Evolutionary conservation across 306 rosid genomes (phyloP).

Genomic region (Vachellia pachyceras): DNA sequence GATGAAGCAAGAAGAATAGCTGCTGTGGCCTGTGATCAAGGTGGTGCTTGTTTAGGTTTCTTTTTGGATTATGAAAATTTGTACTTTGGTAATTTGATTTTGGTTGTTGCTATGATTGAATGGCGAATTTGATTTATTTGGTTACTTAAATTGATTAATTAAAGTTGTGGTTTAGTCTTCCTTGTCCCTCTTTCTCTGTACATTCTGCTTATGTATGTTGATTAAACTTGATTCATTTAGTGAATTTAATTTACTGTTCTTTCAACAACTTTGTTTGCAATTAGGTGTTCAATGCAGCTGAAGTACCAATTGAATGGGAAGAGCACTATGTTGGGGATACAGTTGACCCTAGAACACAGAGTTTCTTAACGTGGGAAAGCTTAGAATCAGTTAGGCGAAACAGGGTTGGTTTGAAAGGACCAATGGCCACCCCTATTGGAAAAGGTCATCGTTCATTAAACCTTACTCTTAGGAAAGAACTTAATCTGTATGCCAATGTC

Average conservation of each 20-base stretch:
- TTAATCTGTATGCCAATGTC: conserved; percentile 93
- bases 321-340: conserved; percentile 83
- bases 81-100: background rate
- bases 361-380: conserved; percentile 98
- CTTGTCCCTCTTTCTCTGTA: background rate
- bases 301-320: conserved; percentile 95
- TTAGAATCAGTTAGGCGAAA: conserved; percentile 84
- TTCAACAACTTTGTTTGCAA: background rate
- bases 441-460: conserved; percentile 97
- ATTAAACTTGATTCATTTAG: background rate
- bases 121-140: background rate
- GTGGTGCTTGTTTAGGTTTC: background rate
- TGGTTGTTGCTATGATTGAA: background rate
- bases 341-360: conserved; percentile 90
- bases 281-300: conserved; percentile 79
- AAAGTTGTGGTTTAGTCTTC: background rate
- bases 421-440: conserved; percentile 99
- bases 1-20: background rate
- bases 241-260: background rate
- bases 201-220: background rate
- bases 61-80: background rate
- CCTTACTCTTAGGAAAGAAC: conserved; percentile 97
- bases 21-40: background rate
- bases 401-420: conserved; percentile 95
- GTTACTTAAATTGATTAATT: background rate